Conservation (phyloP, 495 filamentous ascomycete species). For the Daldinia grandis region DNA sequence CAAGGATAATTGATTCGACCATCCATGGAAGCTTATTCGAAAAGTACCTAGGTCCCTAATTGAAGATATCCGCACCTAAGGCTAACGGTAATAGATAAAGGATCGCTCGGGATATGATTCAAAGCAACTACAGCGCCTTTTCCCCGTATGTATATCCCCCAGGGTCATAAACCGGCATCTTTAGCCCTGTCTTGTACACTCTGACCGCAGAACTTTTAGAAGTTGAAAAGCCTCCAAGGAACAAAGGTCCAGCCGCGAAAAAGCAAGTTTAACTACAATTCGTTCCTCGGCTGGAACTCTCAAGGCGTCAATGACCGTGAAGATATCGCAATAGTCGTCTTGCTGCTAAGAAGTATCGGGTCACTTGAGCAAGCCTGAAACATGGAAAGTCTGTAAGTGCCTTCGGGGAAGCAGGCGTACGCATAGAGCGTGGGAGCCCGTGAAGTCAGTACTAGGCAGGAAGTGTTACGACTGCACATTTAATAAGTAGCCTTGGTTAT, state of each 20-base stretch:
- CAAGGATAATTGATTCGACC: too few species aligned
- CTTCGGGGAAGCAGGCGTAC: background rate
- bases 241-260: background rate
- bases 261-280: background rate
- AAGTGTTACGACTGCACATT: background rate
- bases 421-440: background rate
- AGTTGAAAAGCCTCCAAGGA: background rate
- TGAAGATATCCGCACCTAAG: too few species aligned
- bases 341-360: background rate
- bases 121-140: too few species aligned
- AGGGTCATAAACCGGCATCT: too few species aligned
- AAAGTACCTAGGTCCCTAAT: too few species aligned
- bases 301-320: background rate
- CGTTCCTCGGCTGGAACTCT: background rate
- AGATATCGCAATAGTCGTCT: background rate
- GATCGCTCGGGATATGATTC: too few species aligned
- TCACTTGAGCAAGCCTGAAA: background rate
- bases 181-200: background rate
- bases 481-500: background rate
- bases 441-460: background rate
- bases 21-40: too few species aligned
- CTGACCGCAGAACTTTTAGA: background rate
- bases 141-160: too few species aligned
- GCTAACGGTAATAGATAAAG: too few species aligned
- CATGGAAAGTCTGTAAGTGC: background rate